Evolutionary conservation across 2,329 filamentous ascomycete species (phyloP).

Genomic region (Aspergillus sergii): DNA sequence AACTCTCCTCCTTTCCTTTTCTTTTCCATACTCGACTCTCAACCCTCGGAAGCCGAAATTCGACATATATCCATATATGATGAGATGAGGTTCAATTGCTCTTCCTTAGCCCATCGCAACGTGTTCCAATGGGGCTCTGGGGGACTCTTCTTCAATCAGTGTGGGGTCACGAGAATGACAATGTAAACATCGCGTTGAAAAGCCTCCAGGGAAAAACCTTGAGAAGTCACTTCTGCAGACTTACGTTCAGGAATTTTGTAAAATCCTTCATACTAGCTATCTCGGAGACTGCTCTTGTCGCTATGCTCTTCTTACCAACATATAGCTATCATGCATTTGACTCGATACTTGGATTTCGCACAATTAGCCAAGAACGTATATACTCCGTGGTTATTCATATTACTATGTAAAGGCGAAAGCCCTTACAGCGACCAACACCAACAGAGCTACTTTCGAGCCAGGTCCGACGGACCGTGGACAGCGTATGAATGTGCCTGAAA

Average conservation of each 20-base stretch:
- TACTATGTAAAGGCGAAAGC: background rate
- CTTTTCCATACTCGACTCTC: background rate
- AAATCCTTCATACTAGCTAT: no score
- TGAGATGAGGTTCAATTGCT: background rate
- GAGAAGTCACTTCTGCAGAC: background rate
- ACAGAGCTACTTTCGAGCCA: background rate
- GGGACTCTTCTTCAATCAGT: background rate
- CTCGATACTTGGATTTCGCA: no score
- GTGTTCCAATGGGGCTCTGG: background rate
- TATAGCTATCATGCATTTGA: no score
- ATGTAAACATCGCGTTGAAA: background rate
- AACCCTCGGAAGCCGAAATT: no score
- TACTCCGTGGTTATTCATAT: background rate
- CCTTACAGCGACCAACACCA: no score
- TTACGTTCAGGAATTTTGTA: no score
- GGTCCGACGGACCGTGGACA: no score
- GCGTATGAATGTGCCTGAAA: background rate
- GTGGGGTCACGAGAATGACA: background rate
- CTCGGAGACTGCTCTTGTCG: no score
- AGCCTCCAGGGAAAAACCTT: background rate
- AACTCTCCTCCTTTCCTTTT: background rate
- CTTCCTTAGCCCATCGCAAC: rapidly evolving
- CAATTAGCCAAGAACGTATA: background rate
- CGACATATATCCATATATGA: background rate
- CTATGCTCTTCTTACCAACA: no score